These are phyloP conservation scores for Trebouxia gelatinosa DNA, from an alignment of 163 green algal genomes.

Conservation along the genomic window DNA sequence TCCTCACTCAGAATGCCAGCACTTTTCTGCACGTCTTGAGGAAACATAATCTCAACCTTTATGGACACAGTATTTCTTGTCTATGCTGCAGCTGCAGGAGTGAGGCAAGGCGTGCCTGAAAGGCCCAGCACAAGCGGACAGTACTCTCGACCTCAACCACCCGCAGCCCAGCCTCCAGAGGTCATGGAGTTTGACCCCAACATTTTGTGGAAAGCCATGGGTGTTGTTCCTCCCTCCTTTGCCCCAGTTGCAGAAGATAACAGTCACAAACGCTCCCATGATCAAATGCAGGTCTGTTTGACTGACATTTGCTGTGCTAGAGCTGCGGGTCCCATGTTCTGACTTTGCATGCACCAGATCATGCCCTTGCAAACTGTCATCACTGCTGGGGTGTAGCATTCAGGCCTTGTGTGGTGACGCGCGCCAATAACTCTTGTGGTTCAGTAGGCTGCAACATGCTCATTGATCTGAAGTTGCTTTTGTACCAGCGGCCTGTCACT, in stretches of 20 bases:
- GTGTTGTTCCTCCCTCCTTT: background rate
- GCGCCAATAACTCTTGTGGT: too few relatives aligned
- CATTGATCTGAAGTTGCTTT: too few relatives aligned
- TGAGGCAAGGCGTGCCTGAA: background rate
- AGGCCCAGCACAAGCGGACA: background rate
- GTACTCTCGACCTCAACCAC: background rate
- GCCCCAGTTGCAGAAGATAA: background rate
- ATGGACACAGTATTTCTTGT: background rate
- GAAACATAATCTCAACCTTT: background rate
- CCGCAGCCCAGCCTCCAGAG: background rate
- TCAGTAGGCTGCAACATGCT: too few relatives aligned
- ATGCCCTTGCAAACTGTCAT: too few relatives aligned
- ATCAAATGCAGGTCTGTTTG: conserved; percentile 11
- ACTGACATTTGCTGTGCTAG: too few relatives aligned
- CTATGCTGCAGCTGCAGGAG: background rate
- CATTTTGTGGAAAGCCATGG: background rate
- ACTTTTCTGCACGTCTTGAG: background rate
- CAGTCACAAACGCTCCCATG: background rate
- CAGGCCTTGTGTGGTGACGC: too few relatives aligned
- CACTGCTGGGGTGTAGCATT: too few relatives aligned
- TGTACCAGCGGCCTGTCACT: too few relatives aligned
- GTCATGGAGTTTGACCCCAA: background rate
- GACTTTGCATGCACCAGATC: too few relatives aligned
- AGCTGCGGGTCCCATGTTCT: too few relatives aligned
- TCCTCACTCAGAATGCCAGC: background rate